Evolutionary conservation across 2,329 filamentous ascomycete species (phyloP).

Genomic region (Phoma sp.): DNA sequence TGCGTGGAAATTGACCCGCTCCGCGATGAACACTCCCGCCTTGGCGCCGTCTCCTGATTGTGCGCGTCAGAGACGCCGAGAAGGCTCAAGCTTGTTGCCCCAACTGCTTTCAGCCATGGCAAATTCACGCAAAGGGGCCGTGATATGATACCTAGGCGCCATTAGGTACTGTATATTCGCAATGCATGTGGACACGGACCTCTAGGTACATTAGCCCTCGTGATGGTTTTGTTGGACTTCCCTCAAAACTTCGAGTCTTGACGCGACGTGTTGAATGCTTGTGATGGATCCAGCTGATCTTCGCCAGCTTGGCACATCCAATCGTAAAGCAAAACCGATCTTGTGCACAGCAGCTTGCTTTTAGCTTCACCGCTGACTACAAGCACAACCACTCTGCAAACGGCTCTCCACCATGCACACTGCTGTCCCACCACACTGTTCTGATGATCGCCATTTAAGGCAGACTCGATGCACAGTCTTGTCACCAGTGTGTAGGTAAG

Average conservation of each 20-base stretch:
- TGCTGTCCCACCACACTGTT: not conserved
- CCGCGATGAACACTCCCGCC: conserved; percentile 7
- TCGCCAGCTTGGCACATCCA: conserved; percentile 5
- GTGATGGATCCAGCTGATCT: conserved; percentile 11
- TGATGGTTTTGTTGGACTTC: not conserved
- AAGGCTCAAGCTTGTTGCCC: conserved; percentile 2
- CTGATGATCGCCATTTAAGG: not conserved
- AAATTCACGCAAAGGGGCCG: conserved; percentile 1
- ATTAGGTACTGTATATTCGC: no score
- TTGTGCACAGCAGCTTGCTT: not conserved
- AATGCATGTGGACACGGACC: no score
- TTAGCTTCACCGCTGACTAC: not conserved
- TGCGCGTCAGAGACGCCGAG: conserved; percentile 3
- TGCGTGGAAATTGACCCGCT: conserved; percentile 8
- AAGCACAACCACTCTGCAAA: conserved; percentile 1
- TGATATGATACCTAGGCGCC: not conserved
- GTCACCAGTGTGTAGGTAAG: not conserved
- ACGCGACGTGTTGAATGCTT: conserved; percentile 20
- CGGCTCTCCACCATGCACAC: not conserved
- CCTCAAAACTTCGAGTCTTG: not conserved
- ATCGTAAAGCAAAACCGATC: not conserved
- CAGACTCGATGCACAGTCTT: not conserved
- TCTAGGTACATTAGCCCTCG: not conserved
- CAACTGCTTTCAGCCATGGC: not conserved
- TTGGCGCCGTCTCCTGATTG: conserved; percentile 6